Evolutionary conservation across 1,284 basidiomycete species (phyloP), one percentile per base, ranked within the genome.

Genomic region (Phellopilus nigrolimitatus): DNA sequence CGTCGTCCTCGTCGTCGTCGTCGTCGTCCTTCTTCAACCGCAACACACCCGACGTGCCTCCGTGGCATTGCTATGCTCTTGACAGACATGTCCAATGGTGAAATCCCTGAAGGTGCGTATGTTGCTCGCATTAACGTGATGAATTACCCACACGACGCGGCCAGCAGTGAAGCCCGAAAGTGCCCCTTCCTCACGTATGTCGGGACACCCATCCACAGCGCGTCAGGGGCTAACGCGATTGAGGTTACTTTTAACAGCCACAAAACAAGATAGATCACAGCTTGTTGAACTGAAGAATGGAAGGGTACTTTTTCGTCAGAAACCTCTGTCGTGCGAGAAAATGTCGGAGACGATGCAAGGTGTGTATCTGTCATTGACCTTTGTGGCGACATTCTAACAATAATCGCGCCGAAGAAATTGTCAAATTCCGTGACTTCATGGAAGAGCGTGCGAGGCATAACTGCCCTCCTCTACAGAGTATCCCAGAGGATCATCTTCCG

Each of bases 281-380:
- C 64, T 82, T 13, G 77, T 75, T 6, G 86, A 88, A 55, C 60
- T 89, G 15, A 87, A 77, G 70, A 86, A 85, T 63, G 86, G 86
- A 28, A 93, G 84, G 63, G 75, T 90, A 0, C 59, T 80, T 3
- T 80, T 91, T 61, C 89, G 79, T 65, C 91, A 95, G 71, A 93
- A 89, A 65, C 69, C 76, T 2, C 62, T 88, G 37, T 79, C 82
- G 0, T 79, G 88, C 51, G 83, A 90, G 63, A 84, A 87, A 61
- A 76, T 82, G 59, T 86, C 85, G 25, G 86, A 91, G 61, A 89
- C 88, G 4, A 76, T 94, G 63, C 82, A 86, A 74, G 89, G 91
- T 86, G 53, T 50, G 78, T 64, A 36, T 22, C 21, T 47, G 25
- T 15, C 3, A 17, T 15, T 37, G 7, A 53, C 24, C 24, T 24